Percentiles rank a stretch among this genome's conserved stretches.
These are phyloP conservation scores for Cladophialophora carrionii DNA, from an alignment of 2,329 filamentous ascomycete genomes.

Conservation along the genomic window DNA sequence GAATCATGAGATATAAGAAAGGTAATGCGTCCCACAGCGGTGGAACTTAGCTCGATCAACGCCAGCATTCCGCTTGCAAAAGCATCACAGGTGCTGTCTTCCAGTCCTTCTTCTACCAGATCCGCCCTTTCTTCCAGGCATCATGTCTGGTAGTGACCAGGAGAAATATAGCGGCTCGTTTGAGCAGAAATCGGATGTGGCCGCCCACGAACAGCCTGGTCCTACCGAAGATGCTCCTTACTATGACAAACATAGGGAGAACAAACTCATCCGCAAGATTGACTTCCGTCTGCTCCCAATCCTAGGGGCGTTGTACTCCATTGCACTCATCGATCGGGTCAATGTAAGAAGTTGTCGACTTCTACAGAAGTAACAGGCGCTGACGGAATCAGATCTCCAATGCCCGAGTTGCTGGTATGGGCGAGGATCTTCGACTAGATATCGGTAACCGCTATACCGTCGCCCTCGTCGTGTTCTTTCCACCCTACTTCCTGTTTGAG, in stretches of 20 bases:
- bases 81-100: not conserved
- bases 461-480: constrained; percentile 72
- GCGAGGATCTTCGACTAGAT: constrained; percentile 28
- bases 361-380: not conserved
- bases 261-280: constrained; percentile 29
- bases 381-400: constrained; percentile 30
- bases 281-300: constrained; percentile 41
- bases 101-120: not conserved
- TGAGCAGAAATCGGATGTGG: constrained; percentile 3
- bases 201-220: constrained; percentile 4
- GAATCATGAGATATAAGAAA: constrained; percentile 3
- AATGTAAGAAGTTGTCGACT: constrained; percentile 19
- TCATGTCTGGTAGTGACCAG: constrained; percentile 12
- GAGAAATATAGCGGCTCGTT: constrained; percentile 3
- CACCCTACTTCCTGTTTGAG: constrained; percentile 69
- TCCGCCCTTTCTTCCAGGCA: not conserved
- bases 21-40: not conserved
- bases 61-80: not conserved
- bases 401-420: constrained; percentile 40
- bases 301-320: constrained; percentile 37
- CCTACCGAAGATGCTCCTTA: constrained; percentile 2
- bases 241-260: constrained; percentile 11
- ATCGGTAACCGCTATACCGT: constrained; percentile 69
- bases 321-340: constrained; percentile 29
- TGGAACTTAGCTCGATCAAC: not conserved